Evolutionary conservation across 2,329 filamentous ascomycete species (phyloP), one percentile per base, ranked within the genome.

Genomic region (Keithomyces neogunnii): DNA sequence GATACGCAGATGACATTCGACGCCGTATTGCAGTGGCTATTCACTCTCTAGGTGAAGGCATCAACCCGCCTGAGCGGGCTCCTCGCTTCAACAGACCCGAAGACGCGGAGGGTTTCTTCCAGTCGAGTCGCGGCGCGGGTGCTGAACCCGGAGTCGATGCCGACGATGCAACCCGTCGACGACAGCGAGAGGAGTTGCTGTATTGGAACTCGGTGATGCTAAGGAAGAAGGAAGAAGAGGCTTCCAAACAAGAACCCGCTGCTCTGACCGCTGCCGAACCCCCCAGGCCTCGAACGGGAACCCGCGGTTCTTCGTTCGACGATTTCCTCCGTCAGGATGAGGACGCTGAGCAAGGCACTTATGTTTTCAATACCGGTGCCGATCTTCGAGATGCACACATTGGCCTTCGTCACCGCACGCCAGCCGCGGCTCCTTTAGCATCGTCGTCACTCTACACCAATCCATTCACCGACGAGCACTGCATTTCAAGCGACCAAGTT

Each of bases 71-170:
- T 52, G 60, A 66, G 43, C 66, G 69, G 32, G 69, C 79, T 57
- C 82, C 82, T 51, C 66, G 78, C 31, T 84, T 84, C 66, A 85
- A 85, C 63, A 71, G 82, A 10, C 82, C 82, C 48, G 82, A 85
- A 62, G 82, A 85, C 64, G 81, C 81, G 52, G 76, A 84, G 50
- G 82, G 81, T 7, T 85, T 85, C 60, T 62, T 83, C 51, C 68
- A 75, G 58, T 80, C 79, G 7, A 68, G 73, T n/a, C 69, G 69
- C 30, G 68, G 65, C 26, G 57, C 58, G 3, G 67, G 67, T 19
- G 67, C 66, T 48, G 71, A 76, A 33, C 61, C 68, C 1, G 77
- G 72, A 13, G 74, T 84, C 28, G 81, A 83, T 35, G 81, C 80
- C 51, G 82, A 85, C 57, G 80, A 84, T 48, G 82, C 81, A 56